phyloP scores from a whole-genome alignment of 73 alveolate species.

The Paraurostyla sp. region DNA sequence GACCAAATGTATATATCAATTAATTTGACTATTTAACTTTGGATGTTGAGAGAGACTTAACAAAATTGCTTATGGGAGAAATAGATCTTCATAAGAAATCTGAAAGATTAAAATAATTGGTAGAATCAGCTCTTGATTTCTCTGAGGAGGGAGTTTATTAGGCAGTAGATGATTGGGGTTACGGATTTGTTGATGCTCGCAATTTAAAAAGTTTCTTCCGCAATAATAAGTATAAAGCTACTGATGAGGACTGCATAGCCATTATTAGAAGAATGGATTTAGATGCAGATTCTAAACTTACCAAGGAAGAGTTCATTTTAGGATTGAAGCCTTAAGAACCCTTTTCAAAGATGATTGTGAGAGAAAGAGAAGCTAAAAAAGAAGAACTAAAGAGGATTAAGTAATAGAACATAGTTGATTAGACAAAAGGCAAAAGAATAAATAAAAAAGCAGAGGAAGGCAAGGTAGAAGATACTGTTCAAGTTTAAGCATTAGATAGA shows the following conservation, averaged over 20 bases:
- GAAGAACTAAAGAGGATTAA: constrained; percentile 12
- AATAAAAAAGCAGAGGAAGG: constrained; percentile 50
- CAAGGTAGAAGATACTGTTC: background rate
- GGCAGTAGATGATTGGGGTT: constrained; percentile 60
- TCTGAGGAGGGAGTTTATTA: constrained; percentile 16
- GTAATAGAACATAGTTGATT: background rate
- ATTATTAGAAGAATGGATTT: constrained; percentile 71
- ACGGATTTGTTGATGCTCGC: constrained; percentile 53
- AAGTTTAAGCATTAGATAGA: constrained; percentile 29
- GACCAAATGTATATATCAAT: constrained; percentile 42
- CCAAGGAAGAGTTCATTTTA: constrained; percentile 62
- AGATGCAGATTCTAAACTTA: constrained; percentile 71
- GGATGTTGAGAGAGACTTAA: constrained; percentile 50
- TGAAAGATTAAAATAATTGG: constrained; percentile 27
- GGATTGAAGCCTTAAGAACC: constrained; percentile 70
- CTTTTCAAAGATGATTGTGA: constrained; percentile 59
- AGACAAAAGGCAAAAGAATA: background rate
- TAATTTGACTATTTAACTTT: constrained; percentile 25
- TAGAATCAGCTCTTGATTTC: constrained; percentile 44
- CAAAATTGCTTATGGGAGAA: constrained; percentile 35
- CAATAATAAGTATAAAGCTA: constrained; percentile 27
- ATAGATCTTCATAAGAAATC: constrained; percentile 36
- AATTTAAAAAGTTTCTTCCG: constrained; percentile 64
- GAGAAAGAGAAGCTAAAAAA: constrained; percentile 30
- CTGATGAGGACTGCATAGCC: constrained; percentile 62